Conservation (phyloP, 2,329 filamentous ascomycete genomes). For the Graphilbum sp. region DNA sequence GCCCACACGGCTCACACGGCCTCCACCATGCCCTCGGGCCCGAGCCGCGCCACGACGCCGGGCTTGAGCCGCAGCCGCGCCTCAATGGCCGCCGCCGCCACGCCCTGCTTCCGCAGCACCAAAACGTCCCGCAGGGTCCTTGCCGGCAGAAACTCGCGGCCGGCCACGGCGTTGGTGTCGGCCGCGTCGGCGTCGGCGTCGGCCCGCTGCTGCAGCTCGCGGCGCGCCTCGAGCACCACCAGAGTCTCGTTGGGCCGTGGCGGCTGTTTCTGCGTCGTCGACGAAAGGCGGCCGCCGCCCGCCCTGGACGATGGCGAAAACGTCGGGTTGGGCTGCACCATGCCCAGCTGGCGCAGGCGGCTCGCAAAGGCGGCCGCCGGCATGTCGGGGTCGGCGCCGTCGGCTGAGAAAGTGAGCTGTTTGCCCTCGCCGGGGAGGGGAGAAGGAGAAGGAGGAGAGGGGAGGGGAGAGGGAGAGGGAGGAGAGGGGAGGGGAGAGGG, state of each 20-base stretch:
- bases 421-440: too few species aligned
- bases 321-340: slow-evolving; percentile 36
- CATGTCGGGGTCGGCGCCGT: slow-evolving; percentile 24
- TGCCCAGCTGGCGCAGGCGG: slow-evolving; percentile 36
- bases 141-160: slow-evolving; percentile 30
- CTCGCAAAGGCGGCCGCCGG: slow-evolving; percentile 27
- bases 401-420: slow-evolving; percentile 15
- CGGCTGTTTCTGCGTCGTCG: background rate
- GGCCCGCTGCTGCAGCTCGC: slow-evolving; percentile 25
- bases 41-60: slow-evolving; percentile 29
- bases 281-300: slow-evolving; percentile 1
- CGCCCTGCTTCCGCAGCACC: slow-evolving; percentile 24
- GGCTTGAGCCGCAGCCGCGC: slow-evolving; percentile 24
- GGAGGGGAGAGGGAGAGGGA: too few species aligned
- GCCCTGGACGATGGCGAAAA: slow-evolving; percentile 35
- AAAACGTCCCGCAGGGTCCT: slow-evolving; percentile 29
- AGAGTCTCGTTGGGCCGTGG: slow-evolving; percentile 12
- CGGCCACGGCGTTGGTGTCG: too few species aligned
- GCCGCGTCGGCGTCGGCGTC: too few species aligned
- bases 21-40: slow-evolving; percentile 22
- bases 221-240: slow-evolving; percentile 31
- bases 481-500: too few species aligned
- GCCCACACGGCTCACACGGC: slow-evolving; percentile 18
- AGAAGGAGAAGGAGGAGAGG: too few species aligned
- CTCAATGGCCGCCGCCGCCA: slow-evolving; percentile 26